Conservation (phyloP, 108 stramenopile genomes). For the Seminavis robusta region DNA sequence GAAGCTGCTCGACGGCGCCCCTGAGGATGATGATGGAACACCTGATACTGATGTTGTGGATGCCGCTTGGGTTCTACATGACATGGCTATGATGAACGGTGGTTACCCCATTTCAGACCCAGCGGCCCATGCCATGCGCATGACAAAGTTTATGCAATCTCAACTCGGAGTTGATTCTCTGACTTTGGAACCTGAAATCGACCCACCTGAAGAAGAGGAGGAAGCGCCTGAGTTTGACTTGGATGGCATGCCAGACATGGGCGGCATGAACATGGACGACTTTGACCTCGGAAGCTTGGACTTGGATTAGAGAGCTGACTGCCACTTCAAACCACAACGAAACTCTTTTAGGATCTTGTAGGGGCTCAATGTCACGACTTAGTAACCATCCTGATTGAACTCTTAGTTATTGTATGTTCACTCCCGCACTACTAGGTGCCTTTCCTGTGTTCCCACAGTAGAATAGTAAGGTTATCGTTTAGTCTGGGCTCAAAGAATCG, state of each 20-base stretch:
- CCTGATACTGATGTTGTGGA: slow-evolving; percentile 68
- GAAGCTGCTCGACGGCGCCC: slow-evolving; percentile 77
- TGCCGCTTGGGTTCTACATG: slow-evolving; percentile 93
- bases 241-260: slow-evolving; percentile 28
- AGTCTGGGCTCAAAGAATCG: too few species aligned
- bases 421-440: too few species aligned
- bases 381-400: too few species aligned
- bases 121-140: slow-evolving; percentile 82
- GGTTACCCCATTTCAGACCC: slow-evolving; percentile 91
- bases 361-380: too few species aligned
- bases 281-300: too few species aligned
- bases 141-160: slow-evolving; percentile 78
- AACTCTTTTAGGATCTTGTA: too few species aligned
- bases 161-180: slow-evolving; percentile 79
- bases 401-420: too few species aligned
- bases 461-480: too few species aligned
- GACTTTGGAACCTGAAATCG: slow-evolving; percentile 85
- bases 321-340: too few species aligned
- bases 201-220: slow-evolving; percentile 90
- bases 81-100: slow-evolving; percentile 93
- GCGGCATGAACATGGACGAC: slow-evolving; percentile 52
- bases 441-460: too few species aligned
- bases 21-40: slow-evolving; percentile 63
- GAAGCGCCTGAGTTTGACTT: slow-evolving; percentile 69
- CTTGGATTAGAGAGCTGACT: too few species aligned